Base-by-base conservation (phyloP, 164 flowering plant genomes). In the Vitis amurensis region DNA sequence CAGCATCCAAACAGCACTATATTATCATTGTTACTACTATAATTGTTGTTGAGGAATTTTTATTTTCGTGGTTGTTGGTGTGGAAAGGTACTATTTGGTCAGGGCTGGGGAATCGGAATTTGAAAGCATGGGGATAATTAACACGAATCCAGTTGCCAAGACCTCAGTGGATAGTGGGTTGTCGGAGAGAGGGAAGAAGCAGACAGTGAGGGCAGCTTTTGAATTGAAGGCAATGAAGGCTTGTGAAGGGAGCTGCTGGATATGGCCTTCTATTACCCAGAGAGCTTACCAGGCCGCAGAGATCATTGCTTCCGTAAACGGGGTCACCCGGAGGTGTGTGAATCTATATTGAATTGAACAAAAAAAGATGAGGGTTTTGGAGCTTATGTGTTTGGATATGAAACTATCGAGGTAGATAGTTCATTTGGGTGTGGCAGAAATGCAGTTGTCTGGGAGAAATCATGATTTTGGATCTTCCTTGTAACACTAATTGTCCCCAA, bases 221-320 rank as follows among this genome's bases (percentile, higher is more conserved):
- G 83, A 76, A 0, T 77, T 94, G 84, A 91, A 89, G 80, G 82
- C 71, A 68, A 80, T 87, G 88, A 89, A 86, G 53, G 97, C 98
- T 19, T 92, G 97, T 73, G 92, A 88, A 12, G 80, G 76, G 11
- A 83, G 79, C 70, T 94, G 97, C 73, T 92, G 98, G 98, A 87
- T 94, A 74, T 94, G 97, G 98, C 95, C 97, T 74, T 92, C 98
- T 47, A 92, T 94, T 64, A 94, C 98, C 50, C 98, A 94, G 82
- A 80, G 98, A 77, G 91, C 98, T 78, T 94, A 94, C 69, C 97
- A 94, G 73, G 88, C 95, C 69, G 98, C 97, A 3, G 98, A 92
- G 85, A 87, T 91, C 64, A 89, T 92, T 74, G 97, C 98, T 51
- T 66, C 89, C 0, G 84, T 89, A n/a, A 90, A 91, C 69, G 85